Base-by-base conservation (phyloP, 1,284 basidiomycete species). In the Rhizoctonia solani region DNA sequence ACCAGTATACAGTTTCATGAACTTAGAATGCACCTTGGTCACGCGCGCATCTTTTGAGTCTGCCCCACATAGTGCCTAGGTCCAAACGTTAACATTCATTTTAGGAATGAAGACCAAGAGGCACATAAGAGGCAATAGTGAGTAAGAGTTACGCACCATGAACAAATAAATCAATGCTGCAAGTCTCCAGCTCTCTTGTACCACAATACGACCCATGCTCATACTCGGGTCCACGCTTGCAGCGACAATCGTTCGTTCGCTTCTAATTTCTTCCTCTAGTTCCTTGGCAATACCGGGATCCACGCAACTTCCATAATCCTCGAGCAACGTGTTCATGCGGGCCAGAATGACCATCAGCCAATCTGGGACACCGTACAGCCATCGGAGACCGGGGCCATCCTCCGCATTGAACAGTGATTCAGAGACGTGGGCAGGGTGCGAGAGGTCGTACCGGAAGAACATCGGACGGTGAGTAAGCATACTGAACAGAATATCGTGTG, bases 101-200 rank as follows among this genome's bases (percentile, higher is more conserved):
- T n/a, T n/a, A n/a, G n/a, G n/a, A n/a, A n/a, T n/a, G n/a, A n/a
- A n/a, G n/a, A n/a, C n/a, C n/a, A n/a, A n/a, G n/a, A n/a, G n/a
- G n/a, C n/a, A n/a, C n/a, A n/a, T n/a, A n/a, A n/a, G n/a, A n/a
- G n/a, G n/a, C n/a, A n/a, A n/a, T n/a, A n/a, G n/a, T 37, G 11
- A 27, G 9, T 3, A 9, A 11, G 30, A 41, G n/a, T 49, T 39
- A 34, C 52, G 25, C 27, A 55, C 54, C 54, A 55, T 55, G 34
- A 39, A 55, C 9, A 55, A 19, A 23, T 55, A 55, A 9, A 56
- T 42, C 21, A 46, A 59, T 27, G 44, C 44, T 8, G 41, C 29
- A 19, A 46, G 55, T 9, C 55, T 21, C 55, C 55, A 59, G 39
- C 25, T 30, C 34, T 59, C 55, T 29, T 59, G 29, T 16, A 59